Conservation (phyloP, 345 rosid genomes). For the Eucalyptus curtisii region DNA sequence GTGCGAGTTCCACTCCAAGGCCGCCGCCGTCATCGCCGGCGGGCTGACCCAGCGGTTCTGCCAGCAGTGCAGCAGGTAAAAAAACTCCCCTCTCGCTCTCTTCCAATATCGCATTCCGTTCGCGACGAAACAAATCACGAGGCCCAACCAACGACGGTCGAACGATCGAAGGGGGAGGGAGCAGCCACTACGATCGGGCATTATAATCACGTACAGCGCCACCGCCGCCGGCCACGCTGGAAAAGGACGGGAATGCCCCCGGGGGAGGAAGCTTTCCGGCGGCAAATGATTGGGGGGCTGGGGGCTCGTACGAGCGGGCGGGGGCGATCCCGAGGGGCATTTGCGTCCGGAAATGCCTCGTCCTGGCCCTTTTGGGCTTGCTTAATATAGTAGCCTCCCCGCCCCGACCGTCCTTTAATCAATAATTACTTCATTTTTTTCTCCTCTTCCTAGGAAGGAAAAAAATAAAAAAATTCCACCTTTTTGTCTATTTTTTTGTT, state of each 20-base stretch:
- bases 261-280: not conserved
- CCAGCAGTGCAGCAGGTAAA: conserved; percentile 97
- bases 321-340: conserved; percentile 50
- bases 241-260: conserved; percentile 25
- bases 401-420: not conserved
- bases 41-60: conserved; percentile 97
- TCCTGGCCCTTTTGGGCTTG: conserved; percentile 6
- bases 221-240: not conserved
- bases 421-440: not conserved
- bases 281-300: conserved; percentile 22
- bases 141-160: not conserved
- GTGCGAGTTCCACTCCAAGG: conserved; percentile 95
- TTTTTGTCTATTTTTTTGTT: not conserved
- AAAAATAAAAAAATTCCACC: not conserved
- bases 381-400: not conserved
- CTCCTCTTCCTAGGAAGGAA: not conserved
- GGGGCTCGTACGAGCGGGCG: not conserved
- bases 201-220: not conserved
- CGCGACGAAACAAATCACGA: not conserved
- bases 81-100: not conserved
- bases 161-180: not conserved
- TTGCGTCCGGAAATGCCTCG: conserved; percentile 23
- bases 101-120: not conserved
- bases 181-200: not conserved
- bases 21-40: conserved; percentile 76